phyloP scores from a whole-genome alignment of 371 early-diverging fungal genomes.

The Batkoa obscura region DNA sequence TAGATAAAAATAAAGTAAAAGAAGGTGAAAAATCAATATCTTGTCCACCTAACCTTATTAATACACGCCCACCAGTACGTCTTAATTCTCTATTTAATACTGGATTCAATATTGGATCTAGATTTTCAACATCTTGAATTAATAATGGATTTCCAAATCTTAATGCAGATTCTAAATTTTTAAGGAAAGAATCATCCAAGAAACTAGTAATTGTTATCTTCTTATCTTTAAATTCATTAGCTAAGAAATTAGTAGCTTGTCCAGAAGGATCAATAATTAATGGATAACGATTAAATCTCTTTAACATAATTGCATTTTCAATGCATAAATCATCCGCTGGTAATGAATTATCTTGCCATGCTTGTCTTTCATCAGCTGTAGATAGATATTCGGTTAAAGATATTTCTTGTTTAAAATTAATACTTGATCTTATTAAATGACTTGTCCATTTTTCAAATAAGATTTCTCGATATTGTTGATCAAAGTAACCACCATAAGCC shows the following conservation, averaged over 20 bases:
- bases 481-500: constrained; percentile 93
- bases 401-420: constrained; percentile 63
- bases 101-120: constrained; percentile 94
- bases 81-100: constrained; percentile 91
- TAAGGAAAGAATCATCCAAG: constrained; percentile 90
- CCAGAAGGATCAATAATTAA: constrained; percentile 95
- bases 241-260: constrained; percentile 75
- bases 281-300: constrained; percentile 87
- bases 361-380: constrained; percentile 77
- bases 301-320: constrained; percentile 94
- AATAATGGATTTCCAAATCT: constrained; percentile 96
- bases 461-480: constrained; percentile 79
- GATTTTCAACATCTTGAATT: constrained; percentile 90
- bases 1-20: constrained; percentile 84
- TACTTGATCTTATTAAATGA: constrained; percentile 50
- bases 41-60: constrained; percentile 87
- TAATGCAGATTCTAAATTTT: constrained; percentile 90
- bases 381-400: constrained; percentile 83
- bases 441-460: constrained; percentile 60
- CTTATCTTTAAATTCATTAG: constrained; percentile 64
- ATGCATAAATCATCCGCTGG: constrained; percentile 85
- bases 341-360: constrained; percentile 74
- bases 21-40: constrained; percentile 97
- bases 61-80: constrained; percentile 89
- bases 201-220: constrained; percentile 91